Evolutionary conservation across 345 rosid species (phyloP), one percentile per base, ranked within the genome.

Genomic region (Eutrema yunnanense): DNA sequence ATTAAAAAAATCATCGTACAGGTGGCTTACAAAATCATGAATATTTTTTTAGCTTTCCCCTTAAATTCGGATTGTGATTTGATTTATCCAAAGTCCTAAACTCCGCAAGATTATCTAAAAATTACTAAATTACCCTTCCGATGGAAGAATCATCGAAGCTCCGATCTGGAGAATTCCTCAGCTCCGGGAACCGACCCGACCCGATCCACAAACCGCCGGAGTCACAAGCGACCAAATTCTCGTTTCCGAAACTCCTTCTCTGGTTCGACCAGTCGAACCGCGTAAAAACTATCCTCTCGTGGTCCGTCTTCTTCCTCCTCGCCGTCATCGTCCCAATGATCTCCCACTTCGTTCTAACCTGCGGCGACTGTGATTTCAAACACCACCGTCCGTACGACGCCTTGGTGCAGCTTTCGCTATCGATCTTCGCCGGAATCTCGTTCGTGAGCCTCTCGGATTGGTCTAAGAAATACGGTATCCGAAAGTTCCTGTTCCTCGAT

Each of bases 341-440:
- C 12, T 90, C 98, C 0, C 98, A 90, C 81, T 86, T 88, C 71
- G 72, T 82, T 2, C 74, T 88, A 16, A 46, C 73, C 33, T 90
- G 98, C 82, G 33, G 86, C 34, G 49, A 78, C 14, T 92, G 96
- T 48, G 96, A 90, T 52, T 63, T 37, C 47, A 16, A 79, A 64
- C 96, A 81, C 71, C 86, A 34, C 16, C 70, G 96, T 34, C 98
- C 98, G 1, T 92, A 90, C 64, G 96, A 90, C 69, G 78, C 80
- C 0, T 62, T 87, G 29, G 87, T 90, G 8, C 92, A 92, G 71
- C 30, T 85, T 2, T 92, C 96, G 9, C 84, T 92, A 16, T 90
- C 98, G 13, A 81, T 82, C 26, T 92, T 84, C 62, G 90, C 96
- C 6, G 74, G 83, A 19, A 81, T 90, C 74, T 88, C 98, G 1